Evolutionary conservation across 176 grass and related monocot genomes (phyloP), one percentile per base, ranked within the genome.

Genomic region (Carex scoparia): DNA sequence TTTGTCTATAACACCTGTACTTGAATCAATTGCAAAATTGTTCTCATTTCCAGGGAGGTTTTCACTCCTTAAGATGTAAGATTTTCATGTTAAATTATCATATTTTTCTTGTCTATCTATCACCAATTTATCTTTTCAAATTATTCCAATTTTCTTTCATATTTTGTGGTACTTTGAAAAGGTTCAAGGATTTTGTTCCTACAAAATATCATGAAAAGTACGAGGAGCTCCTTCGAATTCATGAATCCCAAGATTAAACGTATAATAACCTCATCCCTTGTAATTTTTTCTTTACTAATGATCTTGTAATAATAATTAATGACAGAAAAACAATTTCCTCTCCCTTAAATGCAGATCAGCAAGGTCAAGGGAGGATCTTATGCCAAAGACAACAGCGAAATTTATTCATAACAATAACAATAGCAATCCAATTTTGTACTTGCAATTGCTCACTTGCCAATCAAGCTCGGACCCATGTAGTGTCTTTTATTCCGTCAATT

Each of bases 141-240:
- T 85, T 10, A 90, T 86, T 81, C 18, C 63, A 70, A 37, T 77
- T 89, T 63, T 64, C 12, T 28, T 86, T 30, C 40, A 40, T 90
- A 40, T 19, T 65, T 12, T 83, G 44, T 68, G 8, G 19, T 58
- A 86, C 27, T 86, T 86, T 42, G 46, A 40, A 62, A 84, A 98
- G 95, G 88, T 94, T 98, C 89, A 98, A 88, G 83, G 88, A 94
- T 86, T 98, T 94, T 86, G 91, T 98, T 89, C 87, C 93, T 49
- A 77, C 85, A 85, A 95, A 94, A 67, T 88, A 91, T 92, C 88
- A 90, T 68, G 77, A 83, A 10, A 84, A 92, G 82, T 99, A 99
- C n/a, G 93, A 92, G 84, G 88, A 89, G 79, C 71, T 89, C 89
- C 87, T 99, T 81, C 76, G 51, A 59, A 85, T 51, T 92, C 76